Base-by-base conservation (phyloP, 331 rosid species). In the Ulmus americana region DNA sequence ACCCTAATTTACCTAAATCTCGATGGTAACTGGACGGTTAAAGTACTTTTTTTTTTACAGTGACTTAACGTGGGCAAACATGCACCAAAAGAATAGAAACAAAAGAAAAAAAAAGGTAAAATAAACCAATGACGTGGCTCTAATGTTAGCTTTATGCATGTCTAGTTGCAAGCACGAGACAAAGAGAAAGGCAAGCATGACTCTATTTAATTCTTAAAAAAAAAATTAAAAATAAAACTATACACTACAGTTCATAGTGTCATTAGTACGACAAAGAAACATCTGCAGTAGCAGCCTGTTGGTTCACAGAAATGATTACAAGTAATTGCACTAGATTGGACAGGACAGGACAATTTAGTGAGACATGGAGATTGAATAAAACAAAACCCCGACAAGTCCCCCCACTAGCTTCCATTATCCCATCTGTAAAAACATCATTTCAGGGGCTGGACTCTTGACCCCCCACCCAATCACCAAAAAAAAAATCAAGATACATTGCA, bases 101-200 rank as follows among this genome's bases (percentile, higher is more conserved):
- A 42, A 47, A 49, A 5, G 52, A 58, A 70, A 75, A 38, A 47
- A 10, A 63, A 28, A 28, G 35, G 35, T 28, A 0, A 28, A 28
- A 14, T 10, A 48, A 35, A 35, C 14, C 70, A 66, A 67, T 56
- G 78, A 68, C 75, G 68, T 46, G 70, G 50, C 67, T 64, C 39
- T 72, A 80, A 66, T 43, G 68, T 28, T 64, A 75, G 86, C 20
- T 66, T 45, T 35, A 77, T 70, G 68, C 47, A 74, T 77, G 79
- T 79, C 81, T 73, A 59, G 75, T 74, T 70, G 82, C 10, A 62
- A 52, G 42, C 48, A 62, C 45, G 56, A 67, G 68, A 61, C 28
- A 49, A 28, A 28, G 45, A 61, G 53, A 47, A 53, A 40, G 53
- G 56, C 11, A 55, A 39, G 10, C 61, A 56, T 56, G 35, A 43